A percentile compares a stretch with the other conserved stretches of the same genome.
These are phyloP conservation scores for Cyclotella distinguenda DNA, from an alignment of 108 stramenopile species.

Conservation along the genomic window DNA sequence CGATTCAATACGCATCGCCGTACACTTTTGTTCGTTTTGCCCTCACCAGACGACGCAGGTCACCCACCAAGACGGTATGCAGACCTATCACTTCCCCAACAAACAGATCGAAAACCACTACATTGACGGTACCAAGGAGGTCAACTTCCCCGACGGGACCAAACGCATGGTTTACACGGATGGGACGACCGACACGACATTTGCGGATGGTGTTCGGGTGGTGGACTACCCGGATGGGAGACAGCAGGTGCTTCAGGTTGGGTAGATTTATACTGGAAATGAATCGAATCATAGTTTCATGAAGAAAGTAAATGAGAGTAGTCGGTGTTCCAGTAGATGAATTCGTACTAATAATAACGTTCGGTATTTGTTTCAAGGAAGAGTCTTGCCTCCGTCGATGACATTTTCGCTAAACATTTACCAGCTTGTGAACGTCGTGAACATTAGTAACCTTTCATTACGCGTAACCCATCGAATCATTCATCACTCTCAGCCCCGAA, in stretches of 20 bases:
- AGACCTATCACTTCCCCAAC: conserved; percentile 55
- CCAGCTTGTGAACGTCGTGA: too few species aligned
- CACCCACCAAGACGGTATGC: conserved; percentile 52
- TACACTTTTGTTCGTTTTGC: background rate
- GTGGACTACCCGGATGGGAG: conserved; percentile 46
- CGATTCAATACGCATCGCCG: background rate
- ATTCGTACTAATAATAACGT: too few species aligned
- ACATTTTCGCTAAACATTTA: too few species aligned
- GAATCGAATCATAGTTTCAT: too few species aligned
- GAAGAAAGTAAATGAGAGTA: too few species aligned
- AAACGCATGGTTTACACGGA: conserved; percentile 43
- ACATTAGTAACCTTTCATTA: too few species aligned
- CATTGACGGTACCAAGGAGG: conserved; percentile 46
- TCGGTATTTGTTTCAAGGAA: too few species aligned
- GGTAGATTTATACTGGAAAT: background rate
- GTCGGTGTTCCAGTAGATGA: too few species aligned
- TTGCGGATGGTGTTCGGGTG: conserved; percentile 58
- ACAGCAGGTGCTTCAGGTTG: conserved; percentile 29
- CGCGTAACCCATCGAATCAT: too few species aligned
- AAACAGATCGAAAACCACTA: conserved; percentile 51
- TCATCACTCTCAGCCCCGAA: conserved; percentile 11
- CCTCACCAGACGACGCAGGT: conserved; percentile 46
- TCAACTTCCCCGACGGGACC: conserved; percentile 54
- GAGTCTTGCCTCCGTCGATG: too few species aligned
- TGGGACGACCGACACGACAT: conserved; percentile 48